Conservation (phyloP, 2,329 filamentous ascomycete genomes). For the Cytospora paraplurivora region DNA sequence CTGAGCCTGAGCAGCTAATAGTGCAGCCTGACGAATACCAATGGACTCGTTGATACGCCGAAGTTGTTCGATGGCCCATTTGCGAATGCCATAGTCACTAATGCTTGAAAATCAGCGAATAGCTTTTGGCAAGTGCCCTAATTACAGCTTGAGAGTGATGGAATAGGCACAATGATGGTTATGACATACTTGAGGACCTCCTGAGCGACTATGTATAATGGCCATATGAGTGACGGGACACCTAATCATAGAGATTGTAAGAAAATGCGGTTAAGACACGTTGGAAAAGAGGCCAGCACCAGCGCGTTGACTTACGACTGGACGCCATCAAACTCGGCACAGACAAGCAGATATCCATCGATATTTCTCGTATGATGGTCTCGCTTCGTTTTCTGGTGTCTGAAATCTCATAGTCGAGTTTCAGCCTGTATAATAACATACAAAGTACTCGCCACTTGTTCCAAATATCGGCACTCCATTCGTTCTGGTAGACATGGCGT, state of each 20-base stretch:
- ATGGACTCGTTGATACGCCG: neutral
- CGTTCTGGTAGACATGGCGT: neutral
- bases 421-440: neutral
- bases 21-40: neutral
- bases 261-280: neutral
- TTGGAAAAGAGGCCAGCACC: neutral
- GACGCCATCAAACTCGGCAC: neutral
- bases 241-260: neutral
- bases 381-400: neutral
- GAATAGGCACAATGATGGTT: neutral
- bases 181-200: neutral
- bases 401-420: neutral
- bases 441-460: neutral
- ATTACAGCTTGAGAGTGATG: neutral
- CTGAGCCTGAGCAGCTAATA: neutral
- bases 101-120: neutral
- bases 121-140: neutral
- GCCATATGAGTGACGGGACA: neutral
- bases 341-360: neutral
- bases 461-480: neutral
- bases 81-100: neutral
- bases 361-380: neutral
- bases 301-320: neutral
- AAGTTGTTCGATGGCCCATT: neutral
- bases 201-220: neutral